These are phyloP conservation scores for Trichoderma breve DNA, from an alignment of 2,329 filamentous ascomycete genomes.

Conservation along the genomic window DNA sequence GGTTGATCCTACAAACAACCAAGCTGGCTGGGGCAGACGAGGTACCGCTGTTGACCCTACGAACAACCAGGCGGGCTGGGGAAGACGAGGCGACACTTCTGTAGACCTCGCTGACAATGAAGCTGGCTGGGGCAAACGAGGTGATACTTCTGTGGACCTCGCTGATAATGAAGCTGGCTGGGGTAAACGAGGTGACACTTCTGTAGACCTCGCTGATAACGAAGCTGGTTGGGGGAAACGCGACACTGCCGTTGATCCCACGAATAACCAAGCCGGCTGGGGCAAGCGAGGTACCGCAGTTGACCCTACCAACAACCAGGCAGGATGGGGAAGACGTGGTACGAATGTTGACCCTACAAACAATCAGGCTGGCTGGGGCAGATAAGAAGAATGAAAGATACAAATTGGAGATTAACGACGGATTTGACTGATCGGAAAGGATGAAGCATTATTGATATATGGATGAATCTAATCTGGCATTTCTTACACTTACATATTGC, in stretches of 20 bases:
- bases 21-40: too few relatives aligned
- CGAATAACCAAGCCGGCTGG: neutral
- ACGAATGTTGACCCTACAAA: neutral
- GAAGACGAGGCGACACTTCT: neutral
- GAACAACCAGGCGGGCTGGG: neutral
- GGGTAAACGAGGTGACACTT: neutral
- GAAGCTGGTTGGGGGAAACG: neutral
- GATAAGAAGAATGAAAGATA: neutral
- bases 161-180: neutral
- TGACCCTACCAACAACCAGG: conserved; percentile 1
- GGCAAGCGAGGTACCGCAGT: neutral
- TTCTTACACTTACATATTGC: neutral
- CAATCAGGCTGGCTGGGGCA: neutral
- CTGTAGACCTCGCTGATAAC: neutral
- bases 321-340: conserved; percentile 2
- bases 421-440: neutral
- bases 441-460: neutral
- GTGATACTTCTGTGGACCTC: neutral
- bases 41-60: neutral
- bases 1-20: neutral
- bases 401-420: fast-evolving
- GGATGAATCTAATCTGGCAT: neutral
- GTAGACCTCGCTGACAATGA: neutral
- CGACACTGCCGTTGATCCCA: neutral
- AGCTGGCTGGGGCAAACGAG: neutral